Percentiles rank a stretch among this genome's conserved stretches.
These are phyloP conservation scores for Tinospora cordifolia DNA, from an alignment of 164 flowering plant genomes.

Conservation along the genomic window DNA sequence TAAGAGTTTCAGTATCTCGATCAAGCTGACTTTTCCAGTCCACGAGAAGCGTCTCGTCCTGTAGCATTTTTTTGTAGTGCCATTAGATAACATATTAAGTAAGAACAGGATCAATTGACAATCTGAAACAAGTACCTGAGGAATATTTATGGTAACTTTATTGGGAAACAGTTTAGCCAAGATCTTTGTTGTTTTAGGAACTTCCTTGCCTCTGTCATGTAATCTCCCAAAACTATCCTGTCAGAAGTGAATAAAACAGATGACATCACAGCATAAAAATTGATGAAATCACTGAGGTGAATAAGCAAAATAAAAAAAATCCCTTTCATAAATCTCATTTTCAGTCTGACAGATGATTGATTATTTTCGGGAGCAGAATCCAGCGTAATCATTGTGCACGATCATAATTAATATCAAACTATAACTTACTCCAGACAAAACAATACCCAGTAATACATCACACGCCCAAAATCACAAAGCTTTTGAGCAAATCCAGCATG, in stretches of 20 bases:
- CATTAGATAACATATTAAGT: constrained; percentile 5
- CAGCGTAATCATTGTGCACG: too few species aligned
- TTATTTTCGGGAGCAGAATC: too few species aligned
- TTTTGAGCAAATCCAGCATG: too few species aligned
- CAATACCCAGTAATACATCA: too few species aligned
- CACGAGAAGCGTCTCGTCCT: constrained; percentile 73
- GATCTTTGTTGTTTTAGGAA: constrained; percentile 59
- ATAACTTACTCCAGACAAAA: too few species aligned
- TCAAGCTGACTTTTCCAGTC: constrained; percentile 84
- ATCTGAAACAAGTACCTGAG: constrained; percentile 50
- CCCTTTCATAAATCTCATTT: too few species aligned
- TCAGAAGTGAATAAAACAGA: constrained; percentile 10
- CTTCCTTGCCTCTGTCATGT: constrained; percentile 77
- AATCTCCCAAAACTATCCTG: constrained; percentile 91
- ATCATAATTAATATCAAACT: too few species aligned
- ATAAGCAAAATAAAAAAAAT: too few species aligned
- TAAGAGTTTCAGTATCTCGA: constrained; percentile 75
- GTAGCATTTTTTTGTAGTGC: constrained; percentile 8
- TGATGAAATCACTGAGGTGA: not conserved
- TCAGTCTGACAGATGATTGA: too few species aligned
- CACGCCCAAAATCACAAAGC: too few species aligned
- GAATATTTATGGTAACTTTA: constrained; percentile 78
- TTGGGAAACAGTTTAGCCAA: constrained; percentile 74
- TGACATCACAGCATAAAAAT: not conserved
- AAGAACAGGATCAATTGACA: too few species aligned